Conservation (phyloP, 2,329 filamentous ascomycete genomes). For the Alternaria conjuncta region DNA sequence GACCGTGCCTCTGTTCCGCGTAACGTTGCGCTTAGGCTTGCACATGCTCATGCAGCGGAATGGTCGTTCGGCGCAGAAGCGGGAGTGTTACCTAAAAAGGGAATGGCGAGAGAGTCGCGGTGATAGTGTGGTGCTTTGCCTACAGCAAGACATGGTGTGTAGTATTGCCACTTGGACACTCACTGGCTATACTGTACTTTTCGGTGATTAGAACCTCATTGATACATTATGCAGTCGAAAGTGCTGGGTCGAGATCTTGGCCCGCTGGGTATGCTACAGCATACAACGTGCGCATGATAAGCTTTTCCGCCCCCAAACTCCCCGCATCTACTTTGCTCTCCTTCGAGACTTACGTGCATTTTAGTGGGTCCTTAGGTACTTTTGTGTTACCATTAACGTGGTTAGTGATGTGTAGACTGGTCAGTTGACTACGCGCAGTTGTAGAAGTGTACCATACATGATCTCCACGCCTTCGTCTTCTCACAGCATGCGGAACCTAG, state of each 20-base stretch:
- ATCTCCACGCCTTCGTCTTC: background rate
- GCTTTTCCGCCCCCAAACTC: slow-evolving; percentile 25
- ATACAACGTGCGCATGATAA: slow-evolving; percentile 14
- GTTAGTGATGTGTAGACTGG: background rate
- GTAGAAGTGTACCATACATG: background rate
- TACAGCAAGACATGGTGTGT: background rate
- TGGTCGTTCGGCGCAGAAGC: background rate
- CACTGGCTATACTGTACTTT: background rate
- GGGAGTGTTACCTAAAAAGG: background rate
- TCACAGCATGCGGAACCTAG: background rate
- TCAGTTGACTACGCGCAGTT: background rate
- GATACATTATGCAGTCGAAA: background rate
- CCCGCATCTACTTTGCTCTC: slow-evolving; percentile 13
- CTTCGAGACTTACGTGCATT: slow-evolving; percentile 13
- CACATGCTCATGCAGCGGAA: background rate
- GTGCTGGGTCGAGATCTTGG: background rate
- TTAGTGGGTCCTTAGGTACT: background rate
- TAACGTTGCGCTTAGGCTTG: background rate
- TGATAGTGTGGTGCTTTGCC: background rate
- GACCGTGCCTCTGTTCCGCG: background rate
- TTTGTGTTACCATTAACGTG: background rate
- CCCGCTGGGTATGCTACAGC: slow-evolving; percentile 2
- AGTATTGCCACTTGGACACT: background rate
- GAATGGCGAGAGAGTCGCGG: background rate
- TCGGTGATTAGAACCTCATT: background rate